Percentiles rank a stretch among this genome's conserved stretches.
Evolutionary conservation across 495 filamentous ascomycete genomes (phyloP).

Genomic region (Neurospora intermedia): DNA sequence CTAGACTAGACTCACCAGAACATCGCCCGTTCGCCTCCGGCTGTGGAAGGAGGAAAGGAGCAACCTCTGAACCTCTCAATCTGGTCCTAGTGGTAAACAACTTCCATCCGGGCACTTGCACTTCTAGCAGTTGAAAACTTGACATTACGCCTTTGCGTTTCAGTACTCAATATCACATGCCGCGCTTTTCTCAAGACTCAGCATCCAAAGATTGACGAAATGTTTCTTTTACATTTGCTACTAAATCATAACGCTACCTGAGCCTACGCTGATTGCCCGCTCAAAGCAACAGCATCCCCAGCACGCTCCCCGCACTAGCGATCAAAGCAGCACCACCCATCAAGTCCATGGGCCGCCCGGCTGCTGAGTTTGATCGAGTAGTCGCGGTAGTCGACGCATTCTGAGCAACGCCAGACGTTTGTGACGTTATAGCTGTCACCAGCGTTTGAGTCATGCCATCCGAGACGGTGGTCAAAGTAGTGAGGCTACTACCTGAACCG

Average conservation of each 20-base stretch:
- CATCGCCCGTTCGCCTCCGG: not conserved
- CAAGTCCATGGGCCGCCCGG: not conserved
- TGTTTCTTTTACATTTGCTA: not conserved
- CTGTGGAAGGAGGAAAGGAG: not conserved
- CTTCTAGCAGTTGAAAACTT: not conserved
- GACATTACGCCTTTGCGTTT: not conserved
- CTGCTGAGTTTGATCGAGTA: not conserved
- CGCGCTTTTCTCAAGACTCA: not conserved
- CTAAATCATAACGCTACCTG: not conserved
- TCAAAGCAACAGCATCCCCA: conserved; percentile 4
- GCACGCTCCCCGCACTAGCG: not conserved
- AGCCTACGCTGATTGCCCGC: not conserved
- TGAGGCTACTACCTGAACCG: not conserved
- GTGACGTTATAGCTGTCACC: conserved; percentile 1
- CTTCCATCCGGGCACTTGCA: not conserved
- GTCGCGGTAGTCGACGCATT: not conserved
- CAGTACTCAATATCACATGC: not conserved
- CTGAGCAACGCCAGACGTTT: not conserved
- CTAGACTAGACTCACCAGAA: not conserved
- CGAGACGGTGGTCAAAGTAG: conserved; percentile 1
- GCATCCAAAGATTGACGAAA: not conserved
- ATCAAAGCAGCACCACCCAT: conserved; percentile 3
- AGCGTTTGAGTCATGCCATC: conserved; percentile 1
- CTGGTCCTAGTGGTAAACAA: not conserved
- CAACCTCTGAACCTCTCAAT: not conserved